Evolutionary conservation across 1,284 basidiomycete species (phyloP), one percentile per base, ranked within the genome.

Genomic region (Fomes fomentarius): DNA sequence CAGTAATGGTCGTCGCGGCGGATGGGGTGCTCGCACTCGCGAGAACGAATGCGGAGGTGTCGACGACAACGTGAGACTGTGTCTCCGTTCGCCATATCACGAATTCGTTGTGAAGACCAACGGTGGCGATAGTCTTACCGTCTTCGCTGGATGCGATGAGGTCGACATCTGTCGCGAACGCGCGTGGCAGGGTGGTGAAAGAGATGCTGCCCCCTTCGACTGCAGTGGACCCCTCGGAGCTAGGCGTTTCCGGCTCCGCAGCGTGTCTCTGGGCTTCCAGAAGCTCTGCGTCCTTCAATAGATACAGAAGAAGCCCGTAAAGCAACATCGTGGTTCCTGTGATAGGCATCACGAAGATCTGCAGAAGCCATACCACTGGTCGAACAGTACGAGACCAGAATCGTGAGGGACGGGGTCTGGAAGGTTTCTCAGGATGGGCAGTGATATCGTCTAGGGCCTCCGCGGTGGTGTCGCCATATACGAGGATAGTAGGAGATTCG

Each of bases 231-330:
- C 74, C 68, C 40, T 74, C 64, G 5, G 51, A 67, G 21, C 66
- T 68, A 11, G 58, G 56, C 6, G 60, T 50, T 6, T 74, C 71
- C 1, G 68, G 62, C 47, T 82, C 80, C 12, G 76, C 73, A 43
- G 81, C 75, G 68, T 89, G 81, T 39, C 87, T 79, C 65, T 95
- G 94, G 4, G 90, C 89, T 64, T 96, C 94, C 14, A 98, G 81
- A 1, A 95, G 80, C 57, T 98, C 94, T 0, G 94, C 85, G 61
- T 97, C 90, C 74, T 96, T 96, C 54, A 98, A 77, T 1, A 99
- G 79, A 68, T 96, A 96, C n/a, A 93, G 79, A 12, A 97, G 75
- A 19, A 98, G 73, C 8, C 82, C 78, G 69, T 92, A 98, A 3
- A 98, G 78, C 1, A 83, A 71, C 30, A 81, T 74, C 3, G 91